Percentiles rank a stretch among this genome's conserved stretches.
Evolutionary conservation across 2,329 filamentous ascomycete genomes (phyloP).

Genomic region (Ophiostoma ulmi): DNA sequence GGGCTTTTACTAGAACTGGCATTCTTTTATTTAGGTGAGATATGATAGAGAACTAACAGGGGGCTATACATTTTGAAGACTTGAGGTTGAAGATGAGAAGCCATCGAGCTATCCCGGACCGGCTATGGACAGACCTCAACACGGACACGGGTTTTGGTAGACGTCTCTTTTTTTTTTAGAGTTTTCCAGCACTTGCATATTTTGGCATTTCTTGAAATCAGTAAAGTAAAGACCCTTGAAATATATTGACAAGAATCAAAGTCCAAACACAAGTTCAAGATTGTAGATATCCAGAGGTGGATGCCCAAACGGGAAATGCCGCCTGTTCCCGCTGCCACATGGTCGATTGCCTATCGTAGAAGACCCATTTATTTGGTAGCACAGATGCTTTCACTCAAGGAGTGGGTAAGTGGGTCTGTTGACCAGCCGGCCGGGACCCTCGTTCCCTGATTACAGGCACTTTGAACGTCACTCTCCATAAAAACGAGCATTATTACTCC

Average conservation of each 20-base stretch:
- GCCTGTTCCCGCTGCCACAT: slow-evolving; percentile 10
- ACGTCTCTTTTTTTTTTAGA: background rate
- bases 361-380: background rate
- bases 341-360: background rate
- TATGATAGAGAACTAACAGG: no score
- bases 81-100: background rate
- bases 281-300: background rate
- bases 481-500: background rate
- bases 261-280: no score
- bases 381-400: background rate
- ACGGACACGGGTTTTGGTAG: background rate
- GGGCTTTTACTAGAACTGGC: no score
- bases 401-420: background rate
- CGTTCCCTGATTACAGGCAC: background rate
- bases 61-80: background rate
- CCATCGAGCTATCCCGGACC: background rate
- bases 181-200: background rate
- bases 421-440: slow-evolving; percentile 1
- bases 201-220: background rate
- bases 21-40: no score
- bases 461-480: background rate
- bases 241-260: no score
- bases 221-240: no score
- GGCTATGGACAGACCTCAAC: background rate
- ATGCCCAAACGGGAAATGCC: slow-evolving; percentile 12